Evolutionary conservation across 345 rosid genomes (phyloP), one percentile per base, ranked within the genome.

Genomic region (Pugionium dolabratum): DNA sequence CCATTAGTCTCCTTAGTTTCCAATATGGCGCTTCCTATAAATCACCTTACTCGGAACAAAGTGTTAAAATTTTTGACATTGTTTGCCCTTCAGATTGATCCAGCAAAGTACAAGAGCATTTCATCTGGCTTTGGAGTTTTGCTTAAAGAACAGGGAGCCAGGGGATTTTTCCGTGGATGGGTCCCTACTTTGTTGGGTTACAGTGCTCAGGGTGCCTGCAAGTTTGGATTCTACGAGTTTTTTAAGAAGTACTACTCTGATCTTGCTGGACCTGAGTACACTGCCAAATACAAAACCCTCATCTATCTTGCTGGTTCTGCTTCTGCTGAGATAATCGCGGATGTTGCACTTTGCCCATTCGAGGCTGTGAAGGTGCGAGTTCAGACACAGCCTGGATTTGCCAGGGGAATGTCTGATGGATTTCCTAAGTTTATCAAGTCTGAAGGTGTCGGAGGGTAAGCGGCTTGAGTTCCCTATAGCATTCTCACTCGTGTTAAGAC

Each of bases 341-440:
- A 89, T 79, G 28, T 94, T 54, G 95, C 95, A 0, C 96, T 94
- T 55, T 90, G 99, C 84, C 97, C 97, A 10, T 79, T 94, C 4
- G 99, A 94, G 78, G 99, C 99, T 32, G 99, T 94, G 1, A 94
- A 94, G 85, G 97, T 94, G 36, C 81, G 97, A 28, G 97, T 94
- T 60, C 96, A 90, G 78, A 93, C 98, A 48, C 98, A 90, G 80
- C 98, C 97, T 70, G 99, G 99, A n/a, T 94, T 94, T 64, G 96
- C 99, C n/a, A 82, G 92, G 71, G 97, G 99, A 44, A n/a, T 94
- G 68, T 48, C 82, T 5, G 99, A 94, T 80, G 97, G 99, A 11
- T 67, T 94, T 31, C 99, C 96, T 53, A 90, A 88, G 81, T 88
- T 90, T 70, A 73, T 90, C 70, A 90, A 61, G 83, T 82, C 95